A percentile compares a stretch with the other conserved stretches of the same genome.
These are phyloP conservation scores for Melocanna baccifera DNA, from an alignment of 176 grass and related monocot species.

Conservation along the genomic window DNA sequence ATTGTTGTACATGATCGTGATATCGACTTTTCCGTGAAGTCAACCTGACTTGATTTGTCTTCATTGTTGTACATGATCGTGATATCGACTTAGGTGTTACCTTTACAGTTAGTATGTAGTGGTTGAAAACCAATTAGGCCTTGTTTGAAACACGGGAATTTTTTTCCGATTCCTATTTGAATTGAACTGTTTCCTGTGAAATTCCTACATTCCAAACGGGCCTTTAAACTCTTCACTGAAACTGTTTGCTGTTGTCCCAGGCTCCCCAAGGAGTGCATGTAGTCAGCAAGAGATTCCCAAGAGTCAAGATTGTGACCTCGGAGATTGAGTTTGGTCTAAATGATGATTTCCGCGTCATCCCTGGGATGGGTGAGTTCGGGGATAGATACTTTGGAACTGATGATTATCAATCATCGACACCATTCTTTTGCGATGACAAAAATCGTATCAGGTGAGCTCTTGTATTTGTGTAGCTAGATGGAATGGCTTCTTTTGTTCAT, in stretches of 20 bases:
- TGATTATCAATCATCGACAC: conserved; percentile 56
- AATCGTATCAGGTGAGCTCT: conserved; percentile 47
- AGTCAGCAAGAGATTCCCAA: conserved; percentile 91
- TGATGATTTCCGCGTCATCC: conserved; percentile 72
- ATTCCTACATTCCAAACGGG: no score
- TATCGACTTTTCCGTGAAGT: neutral
- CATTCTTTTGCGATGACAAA: conserved; percentile 50
- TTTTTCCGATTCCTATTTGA: no score
- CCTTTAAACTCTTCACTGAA: neutral
- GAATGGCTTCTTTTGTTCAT: neutral
- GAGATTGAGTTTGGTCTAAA: conserved; percentile 91
- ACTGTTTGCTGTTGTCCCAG: conserved; percentile 30
- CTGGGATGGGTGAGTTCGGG: conserved; percentile 86
- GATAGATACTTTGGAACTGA: conserved; percentile 89
- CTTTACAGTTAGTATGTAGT: neutral
- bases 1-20: neutral
- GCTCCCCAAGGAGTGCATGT: conserved; percentile 85
- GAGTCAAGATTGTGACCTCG: conserved; percentile 94
- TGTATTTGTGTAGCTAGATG: neutral
- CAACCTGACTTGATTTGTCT: neutral
- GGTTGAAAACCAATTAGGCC: neutral
- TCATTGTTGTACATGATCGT: neutral
- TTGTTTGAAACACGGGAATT: no score
- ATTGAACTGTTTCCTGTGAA: no score
- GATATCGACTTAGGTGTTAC: neutral